Evolutionary conservation across 441 rosid species (phyloP).

Genomic region (Theobroma grandiflorum): DNA sequence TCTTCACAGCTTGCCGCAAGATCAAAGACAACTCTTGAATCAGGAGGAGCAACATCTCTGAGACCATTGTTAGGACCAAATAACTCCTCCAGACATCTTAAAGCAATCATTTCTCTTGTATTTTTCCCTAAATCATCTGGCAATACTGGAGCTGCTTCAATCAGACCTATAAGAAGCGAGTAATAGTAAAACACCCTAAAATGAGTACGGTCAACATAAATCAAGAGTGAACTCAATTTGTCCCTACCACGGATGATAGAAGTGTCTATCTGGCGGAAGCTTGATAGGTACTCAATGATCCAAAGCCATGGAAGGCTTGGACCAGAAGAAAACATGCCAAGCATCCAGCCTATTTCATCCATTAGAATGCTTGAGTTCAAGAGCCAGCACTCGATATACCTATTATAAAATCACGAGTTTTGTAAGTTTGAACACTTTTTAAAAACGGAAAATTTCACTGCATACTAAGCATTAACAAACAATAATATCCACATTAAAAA

Average conservation of each 20-base stretch:
- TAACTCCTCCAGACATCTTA: conserved; percentile 65
- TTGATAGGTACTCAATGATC: conserved; percentile 57
- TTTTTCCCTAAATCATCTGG: conserved; percentile 37
- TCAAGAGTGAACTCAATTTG: neutral
- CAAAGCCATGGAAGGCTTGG: conserved; percentile 47
- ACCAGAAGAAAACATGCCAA: conserved; percentile 18
- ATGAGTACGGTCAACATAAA: neutral
- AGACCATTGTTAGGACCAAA: conserved; percentile 31
- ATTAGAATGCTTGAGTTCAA: neutral
- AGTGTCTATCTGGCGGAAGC: conserved; percentile 36
- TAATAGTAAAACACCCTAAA: neutral
- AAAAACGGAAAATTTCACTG: neutral
- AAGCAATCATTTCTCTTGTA: conserved; percentile 55
- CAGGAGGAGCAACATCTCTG: conserved; percentile 21
- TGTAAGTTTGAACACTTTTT: neutral
- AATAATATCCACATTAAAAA: neutral
- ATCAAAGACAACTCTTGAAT: conserved; percentile 37
- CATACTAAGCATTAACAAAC: neutral
- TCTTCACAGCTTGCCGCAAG: conserved; percentile 52
- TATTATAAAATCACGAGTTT: neutral
- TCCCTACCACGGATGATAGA: conserved; percentile 48
- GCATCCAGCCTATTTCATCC: neutral
- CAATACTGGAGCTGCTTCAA: conserved; percentile 49
- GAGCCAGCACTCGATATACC: neutral
- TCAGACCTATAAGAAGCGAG: conserved; percentile 44